Conservation (phyloP, 495 filamentous ascomycete species). For the Clohesyomyces aquaticus region DNA sequence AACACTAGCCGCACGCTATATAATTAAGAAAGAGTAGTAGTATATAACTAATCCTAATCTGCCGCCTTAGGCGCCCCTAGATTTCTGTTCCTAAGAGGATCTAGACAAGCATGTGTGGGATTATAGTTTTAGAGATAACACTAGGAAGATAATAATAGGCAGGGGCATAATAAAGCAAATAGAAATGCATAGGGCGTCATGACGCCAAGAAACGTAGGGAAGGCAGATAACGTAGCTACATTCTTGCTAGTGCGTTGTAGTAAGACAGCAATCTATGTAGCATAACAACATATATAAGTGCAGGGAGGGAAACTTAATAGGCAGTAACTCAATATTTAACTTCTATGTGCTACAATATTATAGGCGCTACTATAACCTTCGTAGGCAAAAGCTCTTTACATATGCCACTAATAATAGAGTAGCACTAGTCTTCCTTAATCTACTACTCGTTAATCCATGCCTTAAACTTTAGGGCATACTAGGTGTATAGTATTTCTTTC, state of each 20-base stretch:
- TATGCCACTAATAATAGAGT: too few species aligned
- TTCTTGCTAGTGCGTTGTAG: slow-evolving; percentile 1
- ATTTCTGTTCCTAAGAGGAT: slow-evolving; percentile 20
- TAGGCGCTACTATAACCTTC: too few species aligned
- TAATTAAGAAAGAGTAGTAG: slow-evolving; percentile 2
- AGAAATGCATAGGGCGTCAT: slow-evolving; percentile 18
- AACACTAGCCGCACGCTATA: background rate
- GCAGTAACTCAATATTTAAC: background rate
- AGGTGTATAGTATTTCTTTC: slow-evolving; percentile 5
- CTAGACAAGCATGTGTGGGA: slow-evolving; percentile 12
- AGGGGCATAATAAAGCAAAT: slow-evolving; percentile 22
- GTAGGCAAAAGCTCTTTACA: too few species aligned
- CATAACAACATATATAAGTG: slow-evolving; percentile 3
- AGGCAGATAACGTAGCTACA: slow-evolving; percentile 11
- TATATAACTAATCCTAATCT: slow-evolving; percentile 13
- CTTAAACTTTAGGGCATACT: slow-evolving; percentile 6
- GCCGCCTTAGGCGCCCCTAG: slow-evolving; percentile 9
- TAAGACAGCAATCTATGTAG: slow-evolving; percentile 3
- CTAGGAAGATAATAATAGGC: slow-evolving; percentile 8
- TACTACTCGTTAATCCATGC: slow-evolving; percentile 8
- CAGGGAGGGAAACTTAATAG: slow-evolving; percentile 2
- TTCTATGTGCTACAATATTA: too few species aligned
- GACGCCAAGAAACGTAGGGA: background rate
- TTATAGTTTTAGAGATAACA: slow-evolving; percentile 15
- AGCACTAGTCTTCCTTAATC: slow-evolving; percentile 12